Percentiles rank a stretch among this genome's conserved stretches.
phyloP scores from a whole-genome alignment of 2,329 filamentous ascomycete genomes.

The Tolypocladium tropicale region DNA sequence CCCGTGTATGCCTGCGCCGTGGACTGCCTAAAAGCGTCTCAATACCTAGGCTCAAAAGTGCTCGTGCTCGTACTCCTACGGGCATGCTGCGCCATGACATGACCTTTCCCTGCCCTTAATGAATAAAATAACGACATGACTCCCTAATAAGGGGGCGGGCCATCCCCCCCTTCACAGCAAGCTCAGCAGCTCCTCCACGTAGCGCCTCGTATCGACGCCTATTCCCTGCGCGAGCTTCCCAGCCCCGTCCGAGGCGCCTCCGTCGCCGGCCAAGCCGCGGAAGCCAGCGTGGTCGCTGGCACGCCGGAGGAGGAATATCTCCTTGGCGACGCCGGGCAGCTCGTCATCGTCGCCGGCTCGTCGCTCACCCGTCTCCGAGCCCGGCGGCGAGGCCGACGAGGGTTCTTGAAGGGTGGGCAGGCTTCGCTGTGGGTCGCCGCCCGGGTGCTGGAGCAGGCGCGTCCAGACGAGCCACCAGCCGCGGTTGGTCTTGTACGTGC shows the following conservation, averaged over 20 bases:
- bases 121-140: no score
- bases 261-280: conserved; percentile 25
- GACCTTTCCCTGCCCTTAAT: neutral
- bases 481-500: conserved; percentile 54
- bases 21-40: neutral
- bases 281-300: conserved; percentile 44
- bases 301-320: conserved; percentile 50
- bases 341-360: conserved; percentile 3
- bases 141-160: no score
- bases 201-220: conserved; percentile 64
- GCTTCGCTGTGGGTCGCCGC: conserved; percentile 7
- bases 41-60: neutral
- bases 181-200: conserved; percentile 63
- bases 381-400: conserved; percentile 3
- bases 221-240: conserved; percentile 60
- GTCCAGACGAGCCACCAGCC: conserved; percentile 66
- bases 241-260: conserved; percentile 43
- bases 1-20: neutral
- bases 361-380: conserved; percentile 6
- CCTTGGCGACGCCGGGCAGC: conserved; percentile 31
- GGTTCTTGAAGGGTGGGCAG: conserved; percentile 17
- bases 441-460: conserved; percentile 33
- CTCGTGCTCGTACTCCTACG: no score
- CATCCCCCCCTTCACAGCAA: conserved; percentile 24
- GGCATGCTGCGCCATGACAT: neutral